Evolutionary conservation across 1,139 yeast species (phyloP), one percentile per base, ranked within the genome.

Genomic region (Hyphopichia buzzinii): DNA sequence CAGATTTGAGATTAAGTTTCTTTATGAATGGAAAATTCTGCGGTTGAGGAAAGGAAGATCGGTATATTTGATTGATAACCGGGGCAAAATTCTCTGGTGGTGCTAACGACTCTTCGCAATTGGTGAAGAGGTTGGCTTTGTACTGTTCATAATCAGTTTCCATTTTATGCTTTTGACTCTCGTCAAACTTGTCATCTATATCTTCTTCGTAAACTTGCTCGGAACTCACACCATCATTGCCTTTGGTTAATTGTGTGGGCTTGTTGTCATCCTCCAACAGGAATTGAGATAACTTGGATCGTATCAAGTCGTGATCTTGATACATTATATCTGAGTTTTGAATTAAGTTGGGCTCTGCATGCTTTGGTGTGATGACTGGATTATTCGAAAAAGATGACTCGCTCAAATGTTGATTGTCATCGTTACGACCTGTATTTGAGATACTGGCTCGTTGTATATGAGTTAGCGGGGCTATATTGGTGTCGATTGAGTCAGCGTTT

Each of bases 71-170:
- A 30, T 86, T 83, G 33, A 84, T 79, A 2, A 92, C 96, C 38
- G 85, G 81, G 11, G 95, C 79, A 60, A 92, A 92, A 62, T 92
- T 92, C 55, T 90, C 96, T 1, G 98, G 98, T n/a, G 94, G 94
- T 1, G 70, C 59, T 22, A 70, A 40, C 3, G 64, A 62, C 37
- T 55, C 42, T 34, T 43, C 14, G 31, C 38, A 19, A 8, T 25
- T n/a, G 10, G 12, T 25, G 10, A 8, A 8, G 27, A 7, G 5
- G 13, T 7, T 8, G 12, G 15, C 21, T 17, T 15, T 15, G 23
- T 33, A 30, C 11, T 34, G 38, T 28, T 48, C 42, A 39, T 52
- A 53, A 29, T 55, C 55, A 29, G 46, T 33, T 17, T 49, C 55
- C 25, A 57, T 44, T 36, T 47, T 47, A 24, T 49, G 46, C 37